Conservation (phyloP, 371 early-diverging fungal species). For the Rhizopus stolonifer region DNA sequence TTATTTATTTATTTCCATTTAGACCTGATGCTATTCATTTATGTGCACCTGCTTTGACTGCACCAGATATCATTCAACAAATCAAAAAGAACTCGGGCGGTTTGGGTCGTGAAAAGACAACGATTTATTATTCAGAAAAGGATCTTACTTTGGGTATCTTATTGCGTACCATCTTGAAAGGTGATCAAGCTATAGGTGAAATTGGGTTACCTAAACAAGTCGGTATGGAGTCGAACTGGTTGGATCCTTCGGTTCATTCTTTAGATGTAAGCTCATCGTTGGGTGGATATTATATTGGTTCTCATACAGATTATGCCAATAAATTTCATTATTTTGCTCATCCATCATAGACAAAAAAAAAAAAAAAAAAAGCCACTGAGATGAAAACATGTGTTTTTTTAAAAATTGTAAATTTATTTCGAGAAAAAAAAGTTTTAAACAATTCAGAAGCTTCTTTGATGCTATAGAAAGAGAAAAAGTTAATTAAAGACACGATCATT, state of each 20-base stretch:
- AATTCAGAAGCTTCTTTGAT: not conserved
- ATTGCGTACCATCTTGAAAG: conserved; percentile 34
- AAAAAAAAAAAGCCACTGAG: too few species aligned
- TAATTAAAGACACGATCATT: too few species aligned
- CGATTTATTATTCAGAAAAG: conserved; percentile 44
- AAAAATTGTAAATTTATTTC: not conserved
- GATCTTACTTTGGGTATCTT: conserved; percentile 46
- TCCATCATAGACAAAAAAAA: conserved; percentile 5
- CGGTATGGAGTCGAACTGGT: conserved; percentile 15
- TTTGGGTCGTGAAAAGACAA: conserved; percentile 33
- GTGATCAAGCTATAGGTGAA: conserved; percentile 46
- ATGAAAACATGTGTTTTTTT: not conserved
- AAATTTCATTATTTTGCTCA: conserved; percentile 45
- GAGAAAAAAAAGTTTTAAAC: not conserved
- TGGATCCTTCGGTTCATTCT: conserved; percentile 30
- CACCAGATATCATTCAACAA: conserved; percentile 32
- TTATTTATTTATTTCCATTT: too few species aligned
- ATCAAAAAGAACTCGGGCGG: conserved; percentile 26
- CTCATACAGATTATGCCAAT: conserved; percentile 48
- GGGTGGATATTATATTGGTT: conserved; percentile 43
- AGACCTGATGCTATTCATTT: conserved; percentile 50
- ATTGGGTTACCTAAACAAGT: conserved; percentile 30
- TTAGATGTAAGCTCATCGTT: conserved; percentile 39
- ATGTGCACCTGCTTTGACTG: conserved; percentile 47
- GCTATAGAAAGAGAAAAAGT: not conserved